Percentiles rank a stretch among this genome's conserved stretches.
phyloP scores from a whole-genome alignment of 495 filamentous ascomycete species.

The Xylaria intraflava region DNA sequence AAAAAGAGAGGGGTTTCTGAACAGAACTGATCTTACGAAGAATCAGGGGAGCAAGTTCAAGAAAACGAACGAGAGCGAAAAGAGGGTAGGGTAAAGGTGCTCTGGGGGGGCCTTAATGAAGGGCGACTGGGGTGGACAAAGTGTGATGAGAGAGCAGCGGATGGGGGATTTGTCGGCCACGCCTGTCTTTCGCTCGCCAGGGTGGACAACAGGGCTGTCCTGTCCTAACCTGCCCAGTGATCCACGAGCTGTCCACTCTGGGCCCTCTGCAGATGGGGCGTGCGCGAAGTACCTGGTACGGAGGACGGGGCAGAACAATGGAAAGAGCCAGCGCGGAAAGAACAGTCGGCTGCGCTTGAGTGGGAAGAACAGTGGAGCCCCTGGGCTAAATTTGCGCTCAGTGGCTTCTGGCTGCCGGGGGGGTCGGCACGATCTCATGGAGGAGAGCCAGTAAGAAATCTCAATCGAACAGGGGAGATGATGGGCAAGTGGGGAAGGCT shows the following conservation, averaged over 20 bases:
- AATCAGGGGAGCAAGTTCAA: slow-evolving; percentile 26
- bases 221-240: neutral
- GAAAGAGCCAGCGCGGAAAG: slow-evolving; percentile 11
- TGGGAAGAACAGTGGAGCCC: neutral
- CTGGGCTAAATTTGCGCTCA: slow-evolving; percentile 10
- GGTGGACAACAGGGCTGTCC: slow-evolving; percentile 1
- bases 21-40: slow-evolving; percentile 28
- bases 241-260: slow-evolving; percentile 4
- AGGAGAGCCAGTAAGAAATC: slow-evolving; percentile 5
- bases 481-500: neutral
- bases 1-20: slow-evolving; percentile 26
- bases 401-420: neutral
- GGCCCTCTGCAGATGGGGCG: neutral
- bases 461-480: neutral
- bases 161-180: slow-evolving; percentile 5
- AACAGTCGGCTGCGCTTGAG: neutral
- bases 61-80: slow-evolving; percentile 15
- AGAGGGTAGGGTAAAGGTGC: slow-evolving; percentile 18
- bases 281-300: neutral
- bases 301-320: slow-evolving; percentile 1
- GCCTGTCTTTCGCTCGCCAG: slow-evolving; percentile 5
- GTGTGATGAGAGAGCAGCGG: slow-evolving; percentile 4
- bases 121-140: slow-evolving; percentile 2
- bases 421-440: slow-evolving; percentile 2
- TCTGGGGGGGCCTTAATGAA: slow-evolving; percentile 28